Evolutionary conservation across 805 yeast genomes (phyloP), one percentile per base, ranked within the genome.

Genomic region (Metschnikowia colocasiae): DNA sequence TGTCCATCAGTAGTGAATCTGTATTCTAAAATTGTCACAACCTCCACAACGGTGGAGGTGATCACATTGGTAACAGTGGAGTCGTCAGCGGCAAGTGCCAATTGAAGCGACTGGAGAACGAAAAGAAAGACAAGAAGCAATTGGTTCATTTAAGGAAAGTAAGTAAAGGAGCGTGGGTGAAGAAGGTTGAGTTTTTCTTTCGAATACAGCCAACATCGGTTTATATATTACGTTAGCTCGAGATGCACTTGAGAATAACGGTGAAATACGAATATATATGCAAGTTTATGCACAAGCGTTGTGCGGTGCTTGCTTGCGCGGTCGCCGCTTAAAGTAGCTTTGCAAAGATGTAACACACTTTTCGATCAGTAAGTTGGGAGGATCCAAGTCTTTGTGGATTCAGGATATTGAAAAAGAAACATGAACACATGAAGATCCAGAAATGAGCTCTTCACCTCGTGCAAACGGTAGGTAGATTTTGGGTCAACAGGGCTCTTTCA

Each of bases 11-110:
- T 56, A 22, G 72, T 65, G 52, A 54, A 70, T 25, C 67, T 53
- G 50, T 68, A 69, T 16, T 63, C 63, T 16, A 72, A 62, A 18
- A 53, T 55, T 1, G 74, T 67, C 8, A 62, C 53, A n/a, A 53
- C 37, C 19, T 59, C 65, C n/a, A 44, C 47, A 16, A 51, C 46
- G 16, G 46, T 43, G 20, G 49, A 40, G n/a, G 63, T 59, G 7
- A 50, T 52, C 16, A 43, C 58, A 15, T 34, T 31, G 12, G 56
- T 52, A 25, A 41, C 38, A 10, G 50, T 42, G 12, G 43, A 19
- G 15, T 46, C 52, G 16, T 41, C 51, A 10, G 48, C 52, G 26
- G 53, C 51, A 23, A 48, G 34, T 13, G 37, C 29, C 30, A 31
- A 31, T 12, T 23, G 43, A n/a, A 46, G 47, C 25, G 45, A 36